A percentile compares a stretch with the other conserved stretches of the same genome.
These are phyloP conservation scores for Castanea mollissima DNA, from an alignment of 306 rosid genomes.

Conservation along the genomic window DNA sequence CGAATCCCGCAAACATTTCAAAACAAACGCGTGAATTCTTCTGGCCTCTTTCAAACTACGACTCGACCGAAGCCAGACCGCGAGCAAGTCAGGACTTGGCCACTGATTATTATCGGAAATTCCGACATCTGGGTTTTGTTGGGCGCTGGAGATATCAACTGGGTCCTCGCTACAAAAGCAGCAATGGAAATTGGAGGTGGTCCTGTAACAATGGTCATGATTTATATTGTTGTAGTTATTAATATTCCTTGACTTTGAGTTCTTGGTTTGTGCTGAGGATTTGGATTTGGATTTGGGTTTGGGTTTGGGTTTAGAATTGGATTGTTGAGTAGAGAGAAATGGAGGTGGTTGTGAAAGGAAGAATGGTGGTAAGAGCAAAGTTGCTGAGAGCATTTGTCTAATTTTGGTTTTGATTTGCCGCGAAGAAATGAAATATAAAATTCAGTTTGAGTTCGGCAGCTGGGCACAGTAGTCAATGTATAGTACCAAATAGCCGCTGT, in stretches of 20 bases:
- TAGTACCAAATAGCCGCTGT: no score
- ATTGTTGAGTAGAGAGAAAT: constrained; percentile 7
- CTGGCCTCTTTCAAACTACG: constrained; percentile 49
- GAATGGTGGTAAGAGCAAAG: constrained; percentile 24
- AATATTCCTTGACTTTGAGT: constrained; percentile 12
- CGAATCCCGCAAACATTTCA: constrained; percentile 38
- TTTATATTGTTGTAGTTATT: no score
- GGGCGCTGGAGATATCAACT: background rate
- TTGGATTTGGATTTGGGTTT: no score
- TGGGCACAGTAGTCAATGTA: no score
- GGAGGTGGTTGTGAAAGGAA: constrained; percentile 28
- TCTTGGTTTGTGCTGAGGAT: constrained; percentile 6
- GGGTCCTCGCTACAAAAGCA: background rate
- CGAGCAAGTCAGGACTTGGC: constrained; percentile 46
- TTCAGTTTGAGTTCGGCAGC: background rate
- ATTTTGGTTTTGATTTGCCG: constrained; percentile 9
- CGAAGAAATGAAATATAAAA: background rate
- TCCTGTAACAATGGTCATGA: background rate
- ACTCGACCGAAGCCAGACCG: constrained; percentile 63
- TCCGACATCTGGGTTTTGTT: constrained; percentile 26
- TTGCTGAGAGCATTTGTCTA: constrained; percentile 41
- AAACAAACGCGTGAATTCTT: constrained; percentile 52
- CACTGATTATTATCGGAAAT: constrained; percentile 17
- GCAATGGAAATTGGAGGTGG: background rate
- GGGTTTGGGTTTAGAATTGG: background rate